These are phyloP conservation scores for Rehmannia glutinosa DNA, from an alignment of 257 asterid genomes.

Conservation along the genomic window DNA sequence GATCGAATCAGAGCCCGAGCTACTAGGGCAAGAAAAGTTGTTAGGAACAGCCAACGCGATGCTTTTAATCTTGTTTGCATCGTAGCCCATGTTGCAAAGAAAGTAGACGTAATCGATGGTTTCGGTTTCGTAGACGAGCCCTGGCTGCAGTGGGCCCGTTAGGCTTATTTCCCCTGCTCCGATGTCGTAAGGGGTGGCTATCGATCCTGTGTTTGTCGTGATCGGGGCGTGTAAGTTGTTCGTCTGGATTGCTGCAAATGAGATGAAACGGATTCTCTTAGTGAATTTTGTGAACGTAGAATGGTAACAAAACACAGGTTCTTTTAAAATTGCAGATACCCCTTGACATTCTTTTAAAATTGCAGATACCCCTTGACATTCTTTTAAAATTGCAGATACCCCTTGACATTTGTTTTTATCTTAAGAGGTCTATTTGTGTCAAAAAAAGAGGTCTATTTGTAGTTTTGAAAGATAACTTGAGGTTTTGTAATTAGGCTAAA, in stretches of 20 bases:
- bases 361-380: too few species aligned
- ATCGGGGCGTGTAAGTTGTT: slow-evolving; percentile 52
- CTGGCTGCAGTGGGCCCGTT: slow-evolving; percentile 60
- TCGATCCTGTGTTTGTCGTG: slow-evolving; percentile 42
- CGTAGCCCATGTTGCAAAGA: slow-evolving; percentile 69
- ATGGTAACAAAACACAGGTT: too few species aligned
- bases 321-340: too few species aligned
- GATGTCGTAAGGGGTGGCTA: slow-evolving; percentile 59
- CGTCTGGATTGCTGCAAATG: slow-evolving; percentile 52
- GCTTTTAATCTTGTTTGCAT: slow-evolving; percentile 36
- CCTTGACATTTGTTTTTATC: too few species aligned
- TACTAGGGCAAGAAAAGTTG: slow-evolving; percentile 56
- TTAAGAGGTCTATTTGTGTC: too few species aligned
- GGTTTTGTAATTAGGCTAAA: too few species aligned
- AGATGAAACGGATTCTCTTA: not conserved
- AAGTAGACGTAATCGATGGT: slow-evolving; percentile 45
- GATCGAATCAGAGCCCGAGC: slow-evolving; percentile 36
- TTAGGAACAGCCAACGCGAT: slow-evolving; percentile 43
- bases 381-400: too few species aligned
- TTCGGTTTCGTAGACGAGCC: slow-evolving; percentile 76
- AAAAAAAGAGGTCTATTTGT: too few species aligned
- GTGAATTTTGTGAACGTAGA: not conserved
- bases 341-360: too few species aligned
- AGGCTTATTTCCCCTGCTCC: slow-evolving; percentile 79
- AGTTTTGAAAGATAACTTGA: too few species aligned